A percentile compares a stretch with the other conserved stretches of the same genome.
phyloP scores from a whole-genome alignment of 257 asterid species.

The Solanum medicagineum region DNA sequence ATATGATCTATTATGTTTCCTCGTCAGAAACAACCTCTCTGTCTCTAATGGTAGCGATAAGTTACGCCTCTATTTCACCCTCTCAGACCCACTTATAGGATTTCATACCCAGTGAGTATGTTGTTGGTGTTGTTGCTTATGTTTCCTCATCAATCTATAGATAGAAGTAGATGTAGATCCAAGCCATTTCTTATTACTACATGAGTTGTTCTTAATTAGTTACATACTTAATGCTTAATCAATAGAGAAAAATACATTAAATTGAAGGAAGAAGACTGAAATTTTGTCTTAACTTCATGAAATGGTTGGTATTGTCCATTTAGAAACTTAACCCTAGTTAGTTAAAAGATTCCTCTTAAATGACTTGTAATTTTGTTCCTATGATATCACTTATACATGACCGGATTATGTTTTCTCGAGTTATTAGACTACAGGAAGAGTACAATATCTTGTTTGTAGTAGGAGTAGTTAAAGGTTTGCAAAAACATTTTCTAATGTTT shows the following conservation, averaged over 20 bases:
- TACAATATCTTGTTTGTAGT: neutral
- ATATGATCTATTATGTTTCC: neutral
- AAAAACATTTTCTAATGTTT: too few species aligned
- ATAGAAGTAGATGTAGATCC: neutral
- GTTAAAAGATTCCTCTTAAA: neutral
- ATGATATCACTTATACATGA: neutral
- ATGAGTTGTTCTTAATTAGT: neutral
- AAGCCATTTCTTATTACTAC: neutral
- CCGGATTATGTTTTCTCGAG: neutral
- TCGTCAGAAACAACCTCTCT: too few species aligned
- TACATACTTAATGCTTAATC: neutral
- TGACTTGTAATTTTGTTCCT: neutral
- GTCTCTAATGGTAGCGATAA: too few species aligned
- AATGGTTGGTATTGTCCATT: neutral
- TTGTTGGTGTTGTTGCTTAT: too few species aligned
- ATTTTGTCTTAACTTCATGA: neutral
- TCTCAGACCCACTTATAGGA: too few species aligned
- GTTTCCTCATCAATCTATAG: too few species aligned
- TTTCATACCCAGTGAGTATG: too few species aligned
- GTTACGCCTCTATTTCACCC: too few species aligned
- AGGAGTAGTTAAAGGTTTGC: neutral
- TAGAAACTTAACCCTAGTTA: neutral
- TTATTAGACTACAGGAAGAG: neutral
- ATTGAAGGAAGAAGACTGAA: neutral
- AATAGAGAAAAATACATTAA: neutral